These are phyloP conservation scores for Spencermartinsiella europaea DNA, from an alignment of 805 yeast genomes.

Conservation along the genomic window DNA sequence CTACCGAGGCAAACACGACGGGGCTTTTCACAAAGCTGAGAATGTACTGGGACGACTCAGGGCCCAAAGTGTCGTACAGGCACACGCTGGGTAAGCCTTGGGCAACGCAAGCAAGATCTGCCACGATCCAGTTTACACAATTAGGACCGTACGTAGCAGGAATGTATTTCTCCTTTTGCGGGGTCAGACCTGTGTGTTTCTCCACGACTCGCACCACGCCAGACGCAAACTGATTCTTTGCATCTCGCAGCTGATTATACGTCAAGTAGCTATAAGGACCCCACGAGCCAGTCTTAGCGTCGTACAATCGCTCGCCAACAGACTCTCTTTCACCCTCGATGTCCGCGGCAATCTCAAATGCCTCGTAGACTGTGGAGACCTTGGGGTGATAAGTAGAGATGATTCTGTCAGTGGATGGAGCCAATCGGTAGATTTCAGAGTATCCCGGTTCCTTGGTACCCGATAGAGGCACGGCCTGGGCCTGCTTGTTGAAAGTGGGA, in stretches of 20 bases:
- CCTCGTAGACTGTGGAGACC: conserved; percentile 36
- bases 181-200: conserved; percentile 22
- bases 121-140: conserved; percentile 53
- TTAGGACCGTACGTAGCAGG: conserved; percentile 29
- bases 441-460: conserved; percentile 40
- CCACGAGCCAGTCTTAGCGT: conserved; percentile 35
- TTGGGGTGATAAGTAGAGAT: conserved; percentile 32
- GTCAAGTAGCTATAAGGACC: conserved; percentile 42
- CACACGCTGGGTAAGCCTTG: conserved; percentile 53
- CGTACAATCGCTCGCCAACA: conserved; percentile 37
- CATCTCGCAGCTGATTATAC: conserved; percentile 38
- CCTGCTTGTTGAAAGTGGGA: conserved; percentile 18
- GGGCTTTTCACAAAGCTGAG: conserved; percentile 59
- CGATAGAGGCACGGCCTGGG: conserved; percentile 39
- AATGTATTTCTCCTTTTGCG: conserved; percentile 12
- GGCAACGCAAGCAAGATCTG: conserved; percentile 63
- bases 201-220: conserved; percentile 46
- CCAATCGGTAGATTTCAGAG: conserved; percentile 50
- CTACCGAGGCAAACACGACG: conserved; percentile 48
- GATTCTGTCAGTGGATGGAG: conserved; percentile 28
- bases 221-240: conserved; percentile 48
- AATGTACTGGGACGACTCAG: conserved; percentile 59
- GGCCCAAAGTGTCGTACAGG: conserved; percentile 53
- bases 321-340: conserved; percentile 31
- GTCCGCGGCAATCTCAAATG: conserved; percentile 30